A percentile compares a stretch with the other conserved stretches of the same genome.
phyloP scores from a whole-genome alignment of 257 asterid species.

The Nicotiana tabacum region DNA sequence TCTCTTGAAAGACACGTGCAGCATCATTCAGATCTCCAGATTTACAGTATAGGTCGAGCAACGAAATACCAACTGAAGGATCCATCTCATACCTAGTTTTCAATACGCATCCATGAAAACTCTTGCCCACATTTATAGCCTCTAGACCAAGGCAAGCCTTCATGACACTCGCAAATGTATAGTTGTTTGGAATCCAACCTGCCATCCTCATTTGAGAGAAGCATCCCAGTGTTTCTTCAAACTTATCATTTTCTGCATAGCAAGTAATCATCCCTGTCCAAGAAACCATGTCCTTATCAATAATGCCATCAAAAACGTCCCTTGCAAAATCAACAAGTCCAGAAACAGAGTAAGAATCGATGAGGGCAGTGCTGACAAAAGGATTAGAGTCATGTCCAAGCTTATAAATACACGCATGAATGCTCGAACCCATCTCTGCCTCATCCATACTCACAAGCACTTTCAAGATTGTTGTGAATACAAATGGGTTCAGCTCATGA shows the following conservation, averaged over 20 bases:
- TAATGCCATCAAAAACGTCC: slow-evolving; percentile 53
- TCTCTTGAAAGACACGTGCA: slow-evolving; percentile 62
- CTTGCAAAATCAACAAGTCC: slow-evolving; percentile 51
- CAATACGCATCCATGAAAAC: slow-evolving; percentile 65
- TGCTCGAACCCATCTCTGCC: slow-evolving; percentile 19
- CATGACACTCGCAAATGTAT: slow-evolving; percentile 67
- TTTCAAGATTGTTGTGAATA: slow-evolving; percentile 36
- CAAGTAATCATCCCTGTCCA: slow-evolving; percentile 92
- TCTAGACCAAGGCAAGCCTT: slow-evolving; percentile 79
- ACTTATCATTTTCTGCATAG: slow-evolving; percentile 65
- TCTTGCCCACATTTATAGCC: slow-evolving; percentile 46
- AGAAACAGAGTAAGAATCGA: slow-evolving; percentile 69
- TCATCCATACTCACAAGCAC: slow-evolving; percentile 33
- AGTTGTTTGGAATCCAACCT: slow-evolving; percentile 72
- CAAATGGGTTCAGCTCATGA: slow-evolving; percentile 40
- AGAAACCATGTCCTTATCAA: slow-evolving; percentile 67
- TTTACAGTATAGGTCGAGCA: slow-evolving; percentile 77
- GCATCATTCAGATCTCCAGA: slow-evolving; percentile 66
- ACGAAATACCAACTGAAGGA: slow-evolving; percentile 71
- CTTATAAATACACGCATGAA: slow-evolving; percentile 31
- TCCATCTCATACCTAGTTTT: slow-evolving; percentile 72
- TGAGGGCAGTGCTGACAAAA: slow-evolving; percentile 68
- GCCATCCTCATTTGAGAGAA: slow-evolving; percentile 58
- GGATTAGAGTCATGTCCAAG: slow-evolving; percentile 30
- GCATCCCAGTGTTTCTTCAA: slow-evolving; percentile 44